These are phyloP conservation scores for Gymnopilus junonius DNA, from an alignment of 768 basidiomycete species.

Conservation along the genomic window DNA sequence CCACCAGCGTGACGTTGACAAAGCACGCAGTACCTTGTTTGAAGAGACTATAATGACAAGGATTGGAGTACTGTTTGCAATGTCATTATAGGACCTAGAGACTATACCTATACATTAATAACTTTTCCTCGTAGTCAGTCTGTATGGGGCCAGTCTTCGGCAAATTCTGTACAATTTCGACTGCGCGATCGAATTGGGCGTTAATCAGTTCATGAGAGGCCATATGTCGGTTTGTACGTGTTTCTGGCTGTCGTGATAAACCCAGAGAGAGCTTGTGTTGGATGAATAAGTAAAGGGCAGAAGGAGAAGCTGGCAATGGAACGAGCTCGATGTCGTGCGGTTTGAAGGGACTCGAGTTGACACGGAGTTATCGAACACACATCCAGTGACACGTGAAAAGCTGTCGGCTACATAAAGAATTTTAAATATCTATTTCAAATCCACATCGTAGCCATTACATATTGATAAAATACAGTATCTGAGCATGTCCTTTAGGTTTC, in stretches of 20 bases:
- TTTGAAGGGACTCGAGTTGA: not conserved
- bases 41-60: conserved; percentile 64
- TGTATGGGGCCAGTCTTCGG: conserved; percentile 96
- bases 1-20: not conserved
- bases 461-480: no score
- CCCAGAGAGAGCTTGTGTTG: not conserved
- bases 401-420: not conserved
- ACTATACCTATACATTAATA: conserved; percentile 86
- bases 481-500: no score
- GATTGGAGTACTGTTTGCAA: conserved; percentile 5
- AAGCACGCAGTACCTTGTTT: conserved; percentile 74
- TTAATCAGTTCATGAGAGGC: conserved; percentile 71
- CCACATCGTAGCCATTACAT: no score
- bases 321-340: not conserved
- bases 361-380: not conserved
- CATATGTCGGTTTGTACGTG: conserved; percentile 40
- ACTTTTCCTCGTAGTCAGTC: conserved; percentile 94
- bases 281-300: not conserved
- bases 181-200: conserved; percentile 90
- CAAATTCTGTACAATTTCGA: conserved; percentile 90
- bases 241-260: not conserved
- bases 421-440: no score
- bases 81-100: not conserved
- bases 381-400: conserved; percentile 2
- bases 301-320: not conserved